phyloP scores from a whole-genome alignment of 768 basidiomycete species.

The Neoboletus subvelutipes region DNA sequence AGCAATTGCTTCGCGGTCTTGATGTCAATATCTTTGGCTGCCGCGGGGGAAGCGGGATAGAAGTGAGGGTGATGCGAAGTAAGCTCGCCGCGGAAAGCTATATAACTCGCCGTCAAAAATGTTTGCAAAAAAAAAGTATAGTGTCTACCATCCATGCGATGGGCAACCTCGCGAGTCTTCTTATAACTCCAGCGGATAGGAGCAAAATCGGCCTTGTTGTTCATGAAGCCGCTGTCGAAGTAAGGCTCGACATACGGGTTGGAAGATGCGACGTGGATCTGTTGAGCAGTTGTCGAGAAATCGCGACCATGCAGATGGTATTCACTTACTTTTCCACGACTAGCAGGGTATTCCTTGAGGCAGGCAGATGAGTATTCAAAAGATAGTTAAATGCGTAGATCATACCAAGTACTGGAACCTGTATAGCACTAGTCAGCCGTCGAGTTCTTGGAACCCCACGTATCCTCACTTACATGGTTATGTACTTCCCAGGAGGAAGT shows the following conservation, averaged over 20 bases:
- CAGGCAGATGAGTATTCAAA: not conserved
- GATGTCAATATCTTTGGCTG: conserved; percentile 62
- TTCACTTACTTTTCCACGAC: conserved; percentile 57
- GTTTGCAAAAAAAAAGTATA: not conserved
- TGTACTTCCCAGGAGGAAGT: conserved; percentile 69
- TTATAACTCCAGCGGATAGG: conserved; percentile 79
- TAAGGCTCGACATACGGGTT: conserved; percentile 62
- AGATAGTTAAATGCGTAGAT: not conserved
- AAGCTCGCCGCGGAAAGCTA: conserved; percentile 70
- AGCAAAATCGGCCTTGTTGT: conserved; percentile 73
- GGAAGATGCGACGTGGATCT: conserved; percentile 62
- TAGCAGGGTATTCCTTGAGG: conserved; percentile 61
- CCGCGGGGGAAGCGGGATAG: conserved; percentile 67
- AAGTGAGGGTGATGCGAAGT: conserved; percentile 74
- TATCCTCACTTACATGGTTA: conserved; percentile 51
- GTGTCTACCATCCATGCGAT: conserved; percentile 63
- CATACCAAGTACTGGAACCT: conserved; percentile 58
- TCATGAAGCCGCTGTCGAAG: conserved; percentile 80
- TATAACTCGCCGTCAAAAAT: not conserved
- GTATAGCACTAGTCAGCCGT: not conserved
- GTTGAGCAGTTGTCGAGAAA: not conserved
- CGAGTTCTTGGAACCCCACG: conserved; percentile 22
- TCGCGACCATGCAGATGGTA: too few relatives aligned
- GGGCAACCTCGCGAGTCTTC: conserved; percentile 69
- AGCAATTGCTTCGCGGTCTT: conserved; percentile 60